Conservation (phyloP, 768 basidiomycete genomes). For the Phaeotremella fagi region DNA sequence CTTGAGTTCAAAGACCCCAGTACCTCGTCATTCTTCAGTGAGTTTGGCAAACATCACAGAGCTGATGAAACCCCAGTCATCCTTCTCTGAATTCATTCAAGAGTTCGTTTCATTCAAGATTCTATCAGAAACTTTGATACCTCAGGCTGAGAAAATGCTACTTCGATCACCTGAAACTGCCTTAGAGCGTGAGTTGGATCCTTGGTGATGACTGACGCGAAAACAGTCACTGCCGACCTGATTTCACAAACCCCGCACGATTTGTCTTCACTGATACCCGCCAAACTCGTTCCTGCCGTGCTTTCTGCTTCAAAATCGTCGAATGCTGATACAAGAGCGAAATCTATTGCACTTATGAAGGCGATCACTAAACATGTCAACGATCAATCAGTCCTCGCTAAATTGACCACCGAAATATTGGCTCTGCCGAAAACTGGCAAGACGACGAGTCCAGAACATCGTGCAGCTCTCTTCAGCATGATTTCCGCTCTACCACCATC, state of each 20-base stretch:
- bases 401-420: conserved; percentile 63
- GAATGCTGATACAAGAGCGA: conserved; percentile 59
- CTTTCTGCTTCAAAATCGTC: conserved; percentile 55
- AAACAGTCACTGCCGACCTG: conserved; percentile 58
- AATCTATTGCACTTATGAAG: conserved; percentile 59
- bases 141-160: conserved; percentile 72
- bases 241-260: conserved; percentile 56
- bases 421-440: conserved; percentile 76
- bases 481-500: conserved; percentile 57
- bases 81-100: conserved; percentile 60
- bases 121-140: conserved; percentile 58
- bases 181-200: conserved; percentile 56
- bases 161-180: conserved; percentile 76
- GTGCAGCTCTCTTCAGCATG: conserved; percentile 75
- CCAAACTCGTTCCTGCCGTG: conserved; percentile 53
- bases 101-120: conserved; percentile 56
- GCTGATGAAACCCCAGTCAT: conserved; percentile 49
- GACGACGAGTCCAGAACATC: conserved; percentile 80
- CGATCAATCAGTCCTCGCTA: conserved; percentile 50
- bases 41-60: conserved; percentile 35
- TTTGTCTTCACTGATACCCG: conserved; percentile 61
- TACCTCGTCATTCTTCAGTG: conserved; percentile 59
- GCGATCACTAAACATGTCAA: conserved; percentile 44
- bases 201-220: conserved; percentile 4
- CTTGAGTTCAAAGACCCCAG: conserved; percentile 62